A percentile compares a stretch with the other conserved stretches of the same genome.
Conservation (phyloP, 352 stramenopile genomes). For the Globisporangium acanthophoron region DNA sequence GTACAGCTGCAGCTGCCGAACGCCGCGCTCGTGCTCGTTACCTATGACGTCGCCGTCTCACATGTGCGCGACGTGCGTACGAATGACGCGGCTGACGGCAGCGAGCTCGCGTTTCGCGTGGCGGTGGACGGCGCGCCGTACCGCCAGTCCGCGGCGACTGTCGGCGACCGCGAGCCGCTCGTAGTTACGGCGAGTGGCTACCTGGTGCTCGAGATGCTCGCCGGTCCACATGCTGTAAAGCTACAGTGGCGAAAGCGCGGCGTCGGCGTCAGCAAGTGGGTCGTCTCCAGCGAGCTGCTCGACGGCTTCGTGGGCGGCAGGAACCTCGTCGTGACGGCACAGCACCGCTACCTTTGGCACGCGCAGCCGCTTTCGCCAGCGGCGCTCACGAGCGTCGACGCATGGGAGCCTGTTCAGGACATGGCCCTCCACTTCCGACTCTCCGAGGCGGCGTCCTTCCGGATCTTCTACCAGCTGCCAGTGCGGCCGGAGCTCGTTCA, state of each 20-base stretch:
- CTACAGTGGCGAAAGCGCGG: conserved; percentile 74
- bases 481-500: conserved; percentile 48
- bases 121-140: conserved; percentile 46
- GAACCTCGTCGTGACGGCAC: conserved; percentile 54
- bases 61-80: conserved; percentile 23
- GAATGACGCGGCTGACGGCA: conserved; percentile 17
- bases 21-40: conserved; percentile 53
- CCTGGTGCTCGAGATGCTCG: conserved; percentile 43
- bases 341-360: conserved; percentile 68
- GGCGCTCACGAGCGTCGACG: conserved; percentile 33
- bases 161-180: conserved; percentile 56
- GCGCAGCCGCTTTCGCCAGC: conserved; percentile 41
- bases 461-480: conserved; percentile 73
- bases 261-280: conserved; percentile 38
- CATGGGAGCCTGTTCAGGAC: conserved; percentile 49
- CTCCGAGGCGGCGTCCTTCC: conserved; percentile 35
- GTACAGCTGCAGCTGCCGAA: conserved; percentile 50
- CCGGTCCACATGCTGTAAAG: conserved; percentile 39
- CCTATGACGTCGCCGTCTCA: conserved; percentile 63
- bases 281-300: conserved; percentile 50
- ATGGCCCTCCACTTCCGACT: conserved; percentile 54
- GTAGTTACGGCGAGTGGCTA: conserved; percentile 52
- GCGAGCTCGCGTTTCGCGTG: conserved; percentile 61
- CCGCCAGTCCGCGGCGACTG: conserved; percentile 56
- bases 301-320: conserved; percentile 65